These are phyloP conservation scores for Amanita pallidorosea DNA, from an alignment of 768 basidiomycete genomes.

Conservation along the genomic window DNA sequence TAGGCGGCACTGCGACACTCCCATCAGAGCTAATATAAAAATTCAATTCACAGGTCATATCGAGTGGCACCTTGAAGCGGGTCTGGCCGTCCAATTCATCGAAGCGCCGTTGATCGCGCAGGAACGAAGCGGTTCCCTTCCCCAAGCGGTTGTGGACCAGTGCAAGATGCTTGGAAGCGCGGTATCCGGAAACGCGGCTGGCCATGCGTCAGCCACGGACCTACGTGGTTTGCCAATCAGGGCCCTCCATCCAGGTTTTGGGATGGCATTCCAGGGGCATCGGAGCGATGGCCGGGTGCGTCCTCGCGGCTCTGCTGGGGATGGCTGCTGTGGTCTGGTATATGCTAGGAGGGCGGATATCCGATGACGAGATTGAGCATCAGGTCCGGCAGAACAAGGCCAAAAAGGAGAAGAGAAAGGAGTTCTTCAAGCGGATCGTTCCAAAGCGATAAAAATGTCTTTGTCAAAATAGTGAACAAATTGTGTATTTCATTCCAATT, in stretches of 20 bases:
- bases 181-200: slow-evolving; percentile 80
- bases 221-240: slow-evolving; percentile 48
- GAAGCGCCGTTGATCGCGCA: slow-evolving; percentile 72
- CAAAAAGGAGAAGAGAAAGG: slow-evolving; percentile 41
- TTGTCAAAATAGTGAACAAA: too few relatives aligned
- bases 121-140: slow-evolving; percentile 35
- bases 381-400: slow-evolving; percentile 49
- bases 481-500: too few relatives aligned
- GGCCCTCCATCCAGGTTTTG: slow-evolving; percentile 62
- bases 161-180: slow-evolving; percentile 54
- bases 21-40: too few relatives aligned
- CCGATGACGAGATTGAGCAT: slow-evolving; percentile 74
- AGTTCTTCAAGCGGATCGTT: slow-evolving; percentile 24
- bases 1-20: too few relatives aligned
- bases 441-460: background rate
- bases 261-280: slow-evolving; percentile 74
- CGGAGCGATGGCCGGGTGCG: slow-evolving; percentile 69
- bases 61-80: slow-evolving; percentile 79
- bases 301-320: slow-evolving; percentile 76
- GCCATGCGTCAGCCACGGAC: slow-evolving; percentile 58
- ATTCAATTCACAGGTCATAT: slow-evolving; percentile 80
- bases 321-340: slow-evolving; percentile 86
- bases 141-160: slow-evolving; percentile 56
- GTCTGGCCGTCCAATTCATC: slow-evolving; percentile 78
- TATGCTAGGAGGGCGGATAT: slow-evolving; percentile 55